Percentiles rank a stretch among this genome's conserved stretches.
Conservation (phyloP, 1,284 basidiomycete species). For the Sanguinoderma infundibulare region DNA sequence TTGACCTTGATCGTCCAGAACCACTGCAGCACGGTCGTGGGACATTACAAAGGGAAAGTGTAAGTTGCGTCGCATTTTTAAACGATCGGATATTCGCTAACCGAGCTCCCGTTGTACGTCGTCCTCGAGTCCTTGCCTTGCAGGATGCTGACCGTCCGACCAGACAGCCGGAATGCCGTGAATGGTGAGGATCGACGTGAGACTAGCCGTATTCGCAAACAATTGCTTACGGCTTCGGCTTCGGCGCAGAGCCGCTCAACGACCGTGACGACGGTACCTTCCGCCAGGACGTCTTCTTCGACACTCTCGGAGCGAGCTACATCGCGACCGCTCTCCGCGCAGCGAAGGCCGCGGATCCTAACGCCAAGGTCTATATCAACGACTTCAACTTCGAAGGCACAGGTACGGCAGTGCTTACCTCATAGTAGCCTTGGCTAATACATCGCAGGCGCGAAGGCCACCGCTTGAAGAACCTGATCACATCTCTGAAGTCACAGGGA, state of each 20-base stretch:
- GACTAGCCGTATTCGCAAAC: background rate
- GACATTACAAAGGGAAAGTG: constrained; percentile 55
- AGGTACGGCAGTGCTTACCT: constrained; percentile 7
- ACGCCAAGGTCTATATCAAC: constrained; percentile 50
- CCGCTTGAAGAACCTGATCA: constrained; percentile 51
- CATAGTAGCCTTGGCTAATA: no score
- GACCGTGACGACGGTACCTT: constrained; percentile 64
- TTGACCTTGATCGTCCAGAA: constrained; percentile 49
- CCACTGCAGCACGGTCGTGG: constrained; percentile 52
- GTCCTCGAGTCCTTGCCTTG: background rate
- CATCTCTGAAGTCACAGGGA: constrained; percentile 42
- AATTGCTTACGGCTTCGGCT: background rate
- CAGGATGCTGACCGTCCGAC: background rate
- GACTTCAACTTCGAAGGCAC: constrained; percentile 50
- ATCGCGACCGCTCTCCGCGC: constrained; percentile 48
- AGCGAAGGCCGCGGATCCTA: constrained; percentile 50
- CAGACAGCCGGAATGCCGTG: constrained; percentile 43
- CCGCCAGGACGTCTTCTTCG: constrained; percentile 51
- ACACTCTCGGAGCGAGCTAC: constrained; percentile 47
- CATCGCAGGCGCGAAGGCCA: constrained; percentile 45
- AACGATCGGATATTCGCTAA: background rate
- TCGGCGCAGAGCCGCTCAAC: constrained; percentile 51
- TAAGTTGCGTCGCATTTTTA: constrained; percentile 31
- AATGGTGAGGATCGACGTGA: constrained; percentile 41
- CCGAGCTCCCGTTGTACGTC: constrained; percentile 28